A percentile compares a stretch with the other conserved stretches of the same genome.
Conservation (phyloP, 1,139 yeast species). For the Dujonia santamariae region DNA sequence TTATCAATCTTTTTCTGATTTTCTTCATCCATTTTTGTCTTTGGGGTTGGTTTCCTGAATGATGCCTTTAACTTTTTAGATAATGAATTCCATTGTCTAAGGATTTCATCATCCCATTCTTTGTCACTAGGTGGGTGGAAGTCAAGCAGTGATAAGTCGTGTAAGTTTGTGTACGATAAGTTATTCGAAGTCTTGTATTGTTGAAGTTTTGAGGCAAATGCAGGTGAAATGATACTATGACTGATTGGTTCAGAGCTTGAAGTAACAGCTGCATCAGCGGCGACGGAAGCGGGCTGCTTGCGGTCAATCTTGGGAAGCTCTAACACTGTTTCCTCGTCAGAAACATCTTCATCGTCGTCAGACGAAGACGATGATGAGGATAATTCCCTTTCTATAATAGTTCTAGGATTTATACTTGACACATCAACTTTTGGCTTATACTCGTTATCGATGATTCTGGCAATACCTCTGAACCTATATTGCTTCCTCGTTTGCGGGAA, state of each 20-base stretch:
- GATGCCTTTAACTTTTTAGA: constrained; percentile 59
- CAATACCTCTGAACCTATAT: constrained; percentile 68
- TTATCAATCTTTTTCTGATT: constrained; percentile 60
- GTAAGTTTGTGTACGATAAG: constrained; percentile 29
- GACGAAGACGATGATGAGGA: constrained; percentile 10
- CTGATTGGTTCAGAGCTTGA: constrained; percentile 16
- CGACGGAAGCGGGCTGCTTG: constrained; percentile 7
- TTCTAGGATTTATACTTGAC: constrained; percentile 22
- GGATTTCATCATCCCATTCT: constrained; percentile 66
- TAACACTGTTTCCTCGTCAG: constrained; percentile 11
- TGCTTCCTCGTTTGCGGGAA: constrained; percentile 61
- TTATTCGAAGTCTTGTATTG: constrained; percentile 15
- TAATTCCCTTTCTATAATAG: constrained; percentile 13
- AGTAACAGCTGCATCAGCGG: constrained; percentile 3
- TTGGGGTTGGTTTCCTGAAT: constrained; percentile 73
- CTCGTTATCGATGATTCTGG: constrained; percentile 41
- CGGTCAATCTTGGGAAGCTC: too few species aligned
- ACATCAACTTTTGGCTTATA: constrained; percentile 33
- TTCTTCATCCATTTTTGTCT: constrained; percentile 54
- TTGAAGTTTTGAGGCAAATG: constrained; percentile 13
- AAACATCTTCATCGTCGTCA: constrained; percentile 12
- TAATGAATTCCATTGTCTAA: constrained; percentile 59
- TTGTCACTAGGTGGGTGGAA: constrained; percentile 49
- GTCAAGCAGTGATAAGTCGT: constrained; percentile 21
- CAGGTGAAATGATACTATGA: constrained; percentile 28